Base-by-base conservation (phyloP, 75 land plant genomes). In the Cunninghamia lanceolata region DNA sequence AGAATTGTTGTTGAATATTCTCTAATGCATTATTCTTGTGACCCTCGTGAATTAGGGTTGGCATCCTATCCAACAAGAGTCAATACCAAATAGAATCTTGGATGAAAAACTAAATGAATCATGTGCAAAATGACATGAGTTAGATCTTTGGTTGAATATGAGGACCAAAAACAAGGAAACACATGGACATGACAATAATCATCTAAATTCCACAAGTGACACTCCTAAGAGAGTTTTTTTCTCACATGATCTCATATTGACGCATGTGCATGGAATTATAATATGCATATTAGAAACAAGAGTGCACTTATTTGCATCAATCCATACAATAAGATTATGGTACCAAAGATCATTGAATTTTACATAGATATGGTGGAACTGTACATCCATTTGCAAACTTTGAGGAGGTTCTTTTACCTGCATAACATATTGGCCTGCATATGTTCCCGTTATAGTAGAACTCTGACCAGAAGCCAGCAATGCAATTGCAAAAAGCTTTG, bases 391-490 rank as follows among this genome's bases (percentile, higher is more conserved):
- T 43, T n/a, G 14, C 50, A 28, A 43, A 3, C 46, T 45, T 10
- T 43, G 35, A 71, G 36, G 75, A 13, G 11, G 82, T 80, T 45
- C 21, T n/a, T 77, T 80, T 88, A 94, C 95, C 95, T 96, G 95
- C 98, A 96, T 96, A 32, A 96, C 96, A 84, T 91, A 94, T 84
- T 96, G 98, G 28, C 98, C 98, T 21, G 82, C 82, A 80, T 80
- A 80, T n/a, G 82, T 80, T 80, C 82, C 82, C 11, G 82, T 80
- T 19, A 97, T 92, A 19, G 99, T 94, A 50, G 99, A 97, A 89
- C 96, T 96, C 86, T 97, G 98, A 82, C 99, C 98, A 42, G 95
- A 96, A 75, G 99, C 98, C 63, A 97, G 87, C 45, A 97, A 88
- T 17, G 95, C 99, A 86, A 97, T 91, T 42, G 95, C 99, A 83